phyloP scores from a whole-genome alignment of 75 land plant genomes.

The Cryptomeria japonica region DNA sequence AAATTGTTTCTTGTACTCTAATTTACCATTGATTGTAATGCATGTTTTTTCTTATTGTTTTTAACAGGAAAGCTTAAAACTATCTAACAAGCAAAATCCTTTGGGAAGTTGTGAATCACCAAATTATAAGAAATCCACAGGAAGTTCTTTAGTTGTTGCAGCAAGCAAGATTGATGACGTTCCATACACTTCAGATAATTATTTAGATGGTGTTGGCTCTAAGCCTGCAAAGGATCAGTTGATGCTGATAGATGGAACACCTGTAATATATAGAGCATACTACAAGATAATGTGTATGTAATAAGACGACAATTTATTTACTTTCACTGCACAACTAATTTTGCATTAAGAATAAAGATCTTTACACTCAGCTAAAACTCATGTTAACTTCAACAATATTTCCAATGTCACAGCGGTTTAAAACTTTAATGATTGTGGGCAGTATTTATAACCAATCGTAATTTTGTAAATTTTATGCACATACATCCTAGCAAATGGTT shows the following conservation, averaged over 20 bases:
- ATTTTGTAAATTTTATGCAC: neutral
- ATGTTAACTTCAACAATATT: neutral
- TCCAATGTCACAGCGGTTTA: neutral
- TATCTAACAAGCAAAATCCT: constrained; percentile 11
- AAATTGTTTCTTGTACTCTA: neutral
- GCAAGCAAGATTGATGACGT: neutral
- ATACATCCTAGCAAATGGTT: neutral
- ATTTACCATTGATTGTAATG: neutral
- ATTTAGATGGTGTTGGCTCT: neutral
- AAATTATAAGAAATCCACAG: neutral
- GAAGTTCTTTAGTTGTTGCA: constrained; percentile 7
- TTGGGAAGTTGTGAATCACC: constrained; percentile 4
- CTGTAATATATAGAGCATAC: constrained; percentile 82
- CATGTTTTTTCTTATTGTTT: neutral
- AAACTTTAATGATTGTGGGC: neutral
- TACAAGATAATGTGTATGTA: constrained; percentile 66
- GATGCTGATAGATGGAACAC: constrained; percentile 84
- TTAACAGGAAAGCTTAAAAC: constrained; percentile 17
- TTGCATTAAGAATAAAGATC: neutral
- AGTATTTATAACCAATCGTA: neutral
- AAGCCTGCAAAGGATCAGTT: constrained; percentile 46
- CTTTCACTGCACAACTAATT: neutral
- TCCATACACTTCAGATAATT: neutral
- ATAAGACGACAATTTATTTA: neutral
- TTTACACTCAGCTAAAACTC: neutral